Evolutionary conservation across 192 early-diverging fungal species (phyloP).

Genomic region (Linnemannia exigua): DNA sequence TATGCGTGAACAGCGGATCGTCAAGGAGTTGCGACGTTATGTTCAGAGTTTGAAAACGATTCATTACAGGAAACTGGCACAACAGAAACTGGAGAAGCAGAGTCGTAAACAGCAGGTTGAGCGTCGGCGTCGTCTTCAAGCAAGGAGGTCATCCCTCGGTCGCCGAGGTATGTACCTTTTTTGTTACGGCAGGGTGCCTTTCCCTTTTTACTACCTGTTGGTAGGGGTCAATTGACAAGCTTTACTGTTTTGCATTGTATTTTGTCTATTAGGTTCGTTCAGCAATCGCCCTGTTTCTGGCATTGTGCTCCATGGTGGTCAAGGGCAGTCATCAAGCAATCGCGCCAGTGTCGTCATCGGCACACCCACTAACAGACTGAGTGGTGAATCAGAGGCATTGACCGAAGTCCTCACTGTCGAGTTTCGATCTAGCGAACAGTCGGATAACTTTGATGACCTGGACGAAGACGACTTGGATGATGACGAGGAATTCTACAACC

Average conservation of each 20-base stretch:
- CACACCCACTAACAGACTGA: neutral
- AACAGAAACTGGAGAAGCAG: conserved; percentile 23
- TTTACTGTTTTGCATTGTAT: neutral
- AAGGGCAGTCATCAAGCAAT: neutral
- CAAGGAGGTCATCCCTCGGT: neutral
- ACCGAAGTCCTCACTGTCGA: conserved; percentile 26
- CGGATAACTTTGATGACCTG: neutral
- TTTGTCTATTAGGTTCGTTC: neutral
- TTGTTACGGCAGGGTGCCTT: too few relatives aligned
- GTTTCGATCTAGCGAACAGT: conserved; percentile 33
- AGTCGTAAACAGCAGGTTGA: conserved; percentile 15
- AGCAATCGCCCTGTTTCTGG: neutral
- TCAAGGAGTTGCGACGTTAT: conserved; percentile 54
- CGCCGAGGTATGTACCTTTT: neutral
- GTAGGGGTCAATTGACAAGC: neutral
- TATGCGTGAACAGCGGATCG: conserved; percentile 64
- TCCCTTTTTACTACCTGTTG: neutral
- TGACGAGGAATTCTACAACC: neutral
- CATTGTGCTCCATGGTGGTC: neutral
- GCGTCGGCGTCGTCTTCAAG: neutral
- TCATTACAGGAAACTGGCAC: conserved; percentile 23
- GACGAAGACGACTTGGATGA: conserved; percentile 7
- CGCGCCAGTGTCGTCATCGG: neutral
- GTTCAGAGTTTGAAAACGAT: conserved; percentile 37
- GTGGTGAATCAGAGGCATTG: neutral